Evolutionary conservation across 192 early-diverging fungal genomes (phyloP), one percentile per base, ranked within the genome.

Genomic region (Neocallimastix lanati): DNA sequence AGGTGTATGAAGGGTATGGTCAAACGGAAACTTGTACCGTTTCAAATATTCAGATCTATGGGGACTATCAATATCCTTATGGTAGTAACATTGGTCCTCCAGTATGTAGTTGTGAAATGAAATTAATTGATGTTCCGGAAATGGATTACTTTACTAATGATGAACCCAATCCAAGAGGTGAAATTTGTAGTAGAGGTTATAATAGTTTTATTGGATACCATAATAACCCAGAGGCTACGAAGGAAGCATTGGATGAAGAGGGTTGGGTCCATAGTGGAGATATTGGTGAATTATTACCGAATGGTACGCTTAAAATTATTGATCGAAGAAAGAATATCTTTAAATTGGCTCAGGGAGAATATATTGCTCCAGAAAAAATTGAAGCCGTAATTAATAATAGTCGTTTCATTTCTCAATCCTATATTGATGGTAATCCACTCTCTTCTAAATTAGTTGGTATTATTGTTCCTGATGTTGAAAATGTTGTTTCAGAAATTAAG

Each of bases 311-410:
- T 78, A 82, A 83, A 78, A 89, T 89, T 80, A 81, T 88, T 78
- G 88, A 89, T 81, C 82, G 88, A 21, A 78, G 81, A 50, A 87
- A 87, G 80, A 83, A 84, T 81, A 82, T 89, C 35, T 87, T 89
- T 82, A 89, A 89, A 82, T 77, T 89, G 12, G 78, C 84, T 15
- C 86, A 87, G 58, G 85, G 85, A 28, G 81, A 29, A 67, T 67
- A 67, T 25, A 67, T 67, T 67, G 50, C 50, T 67, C 50, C 50
- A 67, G 50, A 67, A 67, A 67, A 67, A 7, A 67, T 67, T 67
- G 50, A 67, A 67, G 50, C 50, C 11, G 50, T 67, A 4, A 67
- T 67, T 67, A 67, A 67, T 16, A 67, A 67, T 11, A 67, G 50
- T 13, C 6, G 18, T n/a, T 67, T 67, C 9, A 67, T 67, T 67